phyloP scores from a whole-genome alignment of 352 stramenopile species.

The Sclerospora graminicola region DNA sequence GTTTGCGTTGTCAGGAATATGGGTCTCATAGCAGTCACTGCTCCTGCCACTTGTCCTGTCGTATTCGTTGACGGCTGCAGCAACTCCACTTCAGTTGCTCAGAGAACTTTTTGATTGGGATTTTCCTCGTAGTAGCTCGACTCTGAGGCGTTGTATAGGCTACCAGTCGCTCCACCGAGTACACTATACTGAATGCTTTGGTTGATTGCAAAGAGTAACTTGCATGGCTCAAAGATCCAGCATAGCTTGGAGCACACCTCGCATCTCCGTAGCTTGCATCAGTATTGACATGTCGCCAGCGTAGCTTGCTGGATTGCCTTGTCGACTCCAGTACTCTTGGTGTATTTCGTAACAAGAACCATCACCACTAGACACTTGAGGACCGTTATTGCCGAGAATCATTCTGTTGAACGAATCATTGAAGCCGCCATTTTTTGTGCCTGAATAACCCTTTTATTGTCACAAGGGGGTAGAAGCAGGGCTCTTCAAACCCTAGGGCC shows the following conservation, averaged over 20 bases:
- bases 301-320: not conserved
- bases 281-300: not conserved
- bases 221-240: not conserved
- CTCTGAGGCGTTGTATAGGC: too few species aligned
- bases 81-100: too few species aligned
- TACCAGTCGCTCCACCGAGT: too few species aligned
- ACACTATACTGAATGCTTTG: not conserved
- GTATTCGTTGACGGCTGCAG: too few species aligned
- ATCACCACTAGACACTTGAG: not conserved
- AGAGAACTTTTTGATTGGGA: too few species aligned
- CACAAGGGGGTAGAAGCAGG: too few species aligned
- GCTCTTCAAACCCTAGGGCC: too few species aligned
- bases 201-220: not conserved
- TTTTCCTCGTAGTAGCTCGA: too few species aligned
- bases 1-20: not conserved
- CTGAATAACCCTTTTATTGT: slow-evolving; percentile 1
- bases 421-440: not conserved
- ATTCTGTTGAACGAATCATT: slow-evolving; percentile 6
- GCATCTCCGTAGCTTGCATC: not conserved
- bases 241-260: not conserved
- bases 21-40: too few species aligned
- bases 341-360: slow-evolving; percentile 10
- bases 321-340: slow-evolving; percentile 13
- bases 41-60: too few species aligned
- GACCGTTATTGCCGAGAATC: slow-evolving; percentile 1